Conservation (phyloP, 805 yeast species). For the Yamadazyma akitaensis region DNA sequence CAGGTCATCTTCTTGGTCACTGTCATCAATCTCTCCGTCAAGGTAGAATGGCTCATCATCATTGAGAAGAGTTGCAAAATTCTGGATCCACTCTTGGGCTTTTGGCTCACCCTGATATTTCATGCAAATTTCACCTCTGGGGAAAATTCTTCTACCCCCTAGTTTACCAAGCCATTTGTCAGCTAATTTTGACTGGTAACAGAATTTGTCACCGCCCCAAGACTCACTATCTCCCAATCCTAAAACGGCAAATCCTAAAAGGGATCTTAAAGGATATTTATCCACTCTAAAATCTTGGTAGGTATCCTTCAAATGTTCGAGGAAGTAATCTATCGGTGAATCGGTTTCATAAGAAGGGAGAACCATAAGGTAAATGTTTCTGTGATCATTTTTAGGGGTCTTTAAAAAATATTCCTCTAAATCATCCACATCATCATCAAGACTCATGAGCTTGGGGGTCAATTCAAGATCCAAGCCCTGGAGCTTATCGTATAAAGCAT, state of each 20-base stretch:
- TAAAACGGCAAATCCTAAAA: slow-evolving; percentile 79
- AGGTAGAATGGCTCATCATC: slow-evolving; percentile 67
- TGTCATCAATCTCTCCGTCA: slow-evolving; percentile 58
- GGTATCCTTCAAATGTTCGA: slow-evolving; percentile 77
- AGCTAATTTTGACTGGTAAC: slow-evolving; percentile 77
- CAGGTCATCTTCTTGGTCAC: slow-evolving; percentile 40
- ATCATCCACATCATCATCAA: slow-evolving; percentile 82
- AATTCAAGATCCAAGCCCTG: slow-evolving; percentile 20
- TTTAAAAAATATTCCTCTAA: slow-evolving; percentile 76
- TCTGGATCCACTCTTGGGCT: slow-evolving; percentile 64
- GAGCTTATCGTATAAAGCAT: slow-evolving; percentile 41
- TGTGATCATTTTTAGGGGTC: slow-evolving; percentile 45
- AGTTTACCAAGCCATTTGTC: slow-evolving; percentile 75
- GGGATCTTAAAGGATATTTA: slow-evolving; percentile 64
- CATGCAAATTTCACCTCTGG: slow-evolving; percentile 80
- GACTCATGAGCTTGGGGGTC: slow-evolving; percentile 55
- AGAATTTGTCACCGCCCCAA: slow-evolving; percentile 67
- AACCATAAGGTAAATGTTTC: slow-evolving; percentile 64
- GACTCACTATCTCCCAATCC: slow-evolving; percentile 88
- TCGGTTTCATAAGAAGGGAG: slow-evolving; percentile 91
- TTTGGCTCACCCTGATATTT: slow-evolving; percentile 61
- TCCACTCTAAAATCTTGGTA: slow-evolving; percentile 83
- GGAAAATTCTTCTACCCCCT: slow-evolving; percentile 84
- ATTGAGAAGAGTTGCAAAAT: slow-evolving; percentile 56
- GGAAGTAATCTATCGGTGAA: slow-evolving; percentile 84